Base-by-base conservation (phyloP, 2,329 filamentous ascomycete species). In the Diaporthe ilicicola region DNA sequence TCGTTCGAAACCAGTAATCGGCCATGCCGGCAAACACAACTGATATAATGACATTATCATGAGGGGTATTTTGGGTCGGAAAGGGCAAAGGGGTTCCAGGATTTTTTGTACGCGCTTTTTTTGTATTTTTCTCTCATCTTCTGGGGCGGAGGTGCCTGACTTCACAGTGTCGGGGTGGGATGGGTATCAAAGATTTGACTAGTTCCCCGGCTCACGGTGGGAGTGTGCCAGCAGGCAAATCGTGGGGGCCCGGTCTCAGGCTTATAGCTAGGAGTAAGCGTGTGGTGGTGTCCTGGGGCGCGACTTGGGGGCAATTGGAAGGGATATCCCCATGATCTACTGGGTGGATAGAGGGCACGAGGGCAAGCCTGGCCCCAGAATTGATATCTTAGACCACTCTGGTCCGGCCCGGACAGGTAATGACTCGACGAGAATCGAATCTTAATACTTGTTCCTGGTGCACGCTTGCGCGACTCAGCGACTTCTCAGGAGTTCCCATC, bases 21-120 rank as follows among this genome's bases (percentile, higher is more conserved):
- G 59, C 42, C 29, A 62, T 27, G 42, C 59, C 59, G 59, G 59
- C 42, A 22, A n/a, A n/a, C n/a, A 37, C n/a, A 48, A 62, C 27
- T 24, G 59, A 62, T 48, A 62, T 62, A 48, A 62, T 62, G 59
- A 62, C 59, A 62, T 62, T 62, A 62, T 62, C 59, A 48, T 48
- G 59, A 62, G 27, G 59, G 27, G n/a, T n/a, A n/a, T n/a, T 17
- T 24, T 48, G 32, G 59, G 59, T 13, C 39, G 56, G 24, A 39
- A 48, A 62, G n/a, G n/a, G 42, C 39, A 62, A 24, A 62, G 59
- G 59, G 42, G 42, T 62, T 62, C 15, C 42, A 37, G 59, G 59
- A 27, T 62, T 27, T 48, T 62, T 34, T 48, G n/a, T n/a, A n/a
- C n/a, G n/a, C 27, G 42, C 29, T 27, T 10, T 48, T 48, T 24